Percentiles rank a stretch among this genome's conserved stretches.
Conservation (phyloP, 2,329 filamentous ascomycete genomes). For the Fusarium sp. region DNA sequence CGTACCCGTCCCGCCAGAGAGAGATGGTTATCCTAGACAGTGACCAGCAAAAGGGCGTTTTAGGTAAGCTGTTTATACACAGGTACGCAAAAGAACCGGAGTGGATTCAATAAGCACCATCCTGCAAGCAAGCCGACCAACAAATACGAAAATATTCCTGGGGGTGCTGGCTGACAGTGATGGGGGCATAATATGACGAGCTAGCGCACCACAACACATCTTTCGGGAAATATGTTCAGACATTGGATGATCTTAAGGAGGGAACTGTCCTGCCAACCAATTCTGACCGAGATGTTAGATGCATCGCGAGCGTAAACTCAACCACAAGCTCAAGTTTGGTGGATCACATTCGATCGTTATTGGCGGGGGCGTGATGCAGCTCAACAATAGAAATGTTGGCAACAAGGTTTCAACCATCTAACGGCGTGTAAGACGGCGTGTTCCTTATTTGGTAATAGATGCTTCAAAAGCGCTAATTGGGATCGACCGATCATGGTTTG, state of each 20-base stretch:
- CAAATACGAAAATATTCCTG: conserved; percentile 36
- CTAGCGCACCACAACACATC: conserved; percentile 38
- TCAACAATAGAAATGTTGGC: conserved; percentile 11
- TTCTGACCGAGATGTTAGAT: conserved; percentile 15
- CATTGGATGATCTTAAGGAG: conserved; percentile 14
- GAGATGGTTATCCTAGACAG: conserved; percentile 7
- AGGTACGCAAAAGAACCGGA: conserved; percentile 28
- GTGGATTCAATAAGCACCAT: conserved; percentile 26
- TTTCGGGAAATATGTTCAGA: conserved; percentile 26
- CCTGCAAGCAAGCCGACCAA: conserved; percentile 16
- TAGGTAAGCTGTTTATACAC: conserved; percentile 15
- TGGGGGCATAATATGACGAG: conserved; percentile 17
- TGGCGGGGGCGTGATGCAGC: conserved; percentile 5
- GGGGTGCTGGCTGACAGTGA: conserved; percentile 22
- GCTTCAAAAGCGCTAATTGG: conserved; percentile 16
- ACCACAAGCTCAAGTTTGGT: conserved; percentile 25
- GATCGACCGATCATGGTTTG: conserved; percentile 10
- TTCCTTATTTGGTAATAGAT: conserved; percentile 8
- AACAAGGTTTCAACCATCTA: conserved; percentile 17
- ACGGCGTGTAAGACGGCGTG: conserved; percentile 26
- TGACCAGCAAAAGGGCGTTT: conserved; percentile 18
- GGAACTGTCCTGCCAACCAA: neutral
- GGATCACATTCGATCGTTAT: conserved; percentile 7
- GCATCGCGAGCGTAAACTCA: conserved; percentile 8
- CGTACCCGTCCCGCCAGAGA: neutral